Percentiles rank a stretch among this genome's conserved stretches.
Evolutionary conservation across 2,329 filamentous ascomycete species (phyloP).

Genomic region (Calonectria montana): DNA sequence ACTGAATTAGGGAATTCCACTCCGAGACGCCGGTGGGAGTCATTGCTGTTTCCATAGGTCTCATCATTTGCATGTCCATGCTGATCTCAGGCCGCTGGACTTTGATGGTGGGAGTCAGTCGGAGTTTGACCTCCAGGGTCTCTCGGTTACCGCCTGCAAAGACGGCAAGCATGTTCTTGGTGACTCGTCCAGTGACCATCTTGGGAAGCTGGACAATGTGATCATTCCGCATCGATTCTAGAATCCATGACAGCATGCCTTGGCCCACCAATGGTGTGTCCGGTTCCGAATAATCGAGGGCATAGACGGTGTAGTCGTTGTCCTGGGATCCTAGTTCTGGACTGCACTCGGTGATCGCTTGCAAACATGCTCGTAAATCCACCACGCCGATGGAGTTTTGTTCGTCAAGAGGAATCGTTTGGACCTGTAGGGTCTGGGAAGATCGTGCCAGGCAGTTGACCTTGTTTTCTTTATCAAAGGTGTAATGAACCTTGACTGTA

Average conservation of each 20-base stretch:
- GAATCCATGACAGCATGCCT: constrained; percentile 89
- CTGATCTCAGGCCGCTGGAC: constrained; percentile 49
- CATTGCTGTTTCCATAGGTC: constrained; percentile 50
- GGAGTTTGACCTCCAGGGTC: constrained; percentile 92
- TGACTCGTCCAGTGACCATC: constrained; percentile 89
- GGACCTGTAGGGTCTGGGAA: constrained; percentile 82
- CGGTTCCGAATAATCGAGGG: constrained; percentile 95
- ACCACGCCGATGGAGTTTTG: constrained; percentile 85
- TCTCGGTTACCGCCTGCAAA: constrained; percentile 87
- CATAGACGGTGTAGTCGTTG: constrained; percentile 95
- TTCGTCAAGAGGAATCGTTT: constrained; percentile 85
- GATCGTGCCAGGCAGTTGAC: constrained; percentile 90
- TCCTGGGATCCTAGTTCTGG: constrained; percentile 80
- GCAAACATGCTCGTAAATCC: constrained; percentile 86
- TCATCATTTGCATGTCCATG: constrained; percentile 39
- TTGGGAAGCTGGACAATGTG: constrained; percentile 69
- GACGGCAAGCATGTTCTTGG: constrained; percentile 84
- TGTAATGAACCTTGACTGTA: constrained; percentile 95
- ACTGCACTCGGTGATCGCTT: constrained; percentile 81
- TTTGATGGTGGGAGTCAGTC: constrained; percentile 81
- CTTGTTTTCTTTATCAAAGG: constrained; percentile 89
- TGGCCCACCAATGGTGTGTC: constrained; percentile 94
- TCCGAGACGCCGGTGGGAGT: constrained; percentile 74
- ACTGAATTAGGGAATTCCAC: constrained; percentile 82
- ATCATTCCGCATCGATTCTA: constrained; percentile 59